Conservation (phyloP, 169 alveolate species). For the Plasmodium vivax region DNA sequence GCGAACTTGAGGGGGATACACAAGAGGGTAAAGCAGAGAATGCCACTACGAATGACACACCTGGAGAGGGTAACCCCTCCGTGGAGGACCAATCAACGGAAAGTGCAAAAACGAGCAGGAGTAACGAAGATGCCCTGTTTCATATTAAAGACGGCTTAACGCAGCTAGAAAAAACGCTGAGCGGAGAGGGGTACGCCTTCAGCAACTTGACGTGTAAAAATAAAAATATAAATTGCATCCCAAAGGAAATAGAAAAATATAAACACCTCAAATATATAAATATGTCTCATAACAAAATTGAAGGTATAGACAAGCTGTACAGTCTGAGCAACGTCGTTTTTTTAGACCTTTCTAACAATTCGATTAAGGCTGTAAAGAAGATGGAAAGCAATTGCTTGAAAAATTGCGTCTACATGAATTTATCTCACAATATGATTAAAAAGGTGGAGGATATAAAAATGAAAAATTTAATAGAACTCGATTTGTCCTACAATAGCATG, state of each 20-base stretch:
- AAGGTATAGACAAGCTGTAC: constrained; percentile 16
- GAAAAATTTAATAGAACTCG: constrained; percentile 16
- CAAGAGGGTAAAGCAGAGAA: neutral
- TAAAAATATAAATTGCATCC: constrained; percentile 17
- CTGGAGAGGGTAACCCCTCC: neutral
- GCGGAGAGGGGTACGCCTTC: constrained; percentile 62
- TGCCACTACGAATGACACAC: neutral
- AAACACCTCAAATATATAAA: constrained; percentile 48
- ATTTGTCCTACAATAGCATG: constrained; percentile 36
- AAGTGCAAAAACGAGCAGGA: neutral
- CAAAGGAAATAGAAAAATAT: constrained; percentile 32
- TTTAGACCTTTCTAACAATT: constrained; percentile 48
- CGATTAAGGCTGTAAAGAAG: constrained; percentile 2
- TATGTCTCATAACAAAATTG: constrained; percentile 55
- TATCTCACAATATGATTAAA: constrained; percentile 40
- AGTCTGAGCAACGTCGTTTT: constrained; percentile 4
- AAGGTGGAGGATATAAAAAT: constrained; percentile 23
- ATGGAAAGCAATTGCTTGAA: neutral
- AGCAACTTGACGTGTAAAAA: constrained; percentile 39
- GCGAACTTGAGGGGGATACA: neutral
- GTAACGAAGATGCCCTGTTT: neutral
- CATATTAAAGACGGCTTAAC: constrained; percentile 32
- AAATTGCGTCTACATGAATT: constrained; percentile 45
- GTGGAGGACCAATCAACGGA: neutral
- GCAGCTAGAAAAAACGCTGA: constrained; percentile 32